These are phyloP conservation scores for Nidula microcarpa DNA, from an alignment of 768 basidiomycete genomes.

Conservation along the genomic window DNA sequence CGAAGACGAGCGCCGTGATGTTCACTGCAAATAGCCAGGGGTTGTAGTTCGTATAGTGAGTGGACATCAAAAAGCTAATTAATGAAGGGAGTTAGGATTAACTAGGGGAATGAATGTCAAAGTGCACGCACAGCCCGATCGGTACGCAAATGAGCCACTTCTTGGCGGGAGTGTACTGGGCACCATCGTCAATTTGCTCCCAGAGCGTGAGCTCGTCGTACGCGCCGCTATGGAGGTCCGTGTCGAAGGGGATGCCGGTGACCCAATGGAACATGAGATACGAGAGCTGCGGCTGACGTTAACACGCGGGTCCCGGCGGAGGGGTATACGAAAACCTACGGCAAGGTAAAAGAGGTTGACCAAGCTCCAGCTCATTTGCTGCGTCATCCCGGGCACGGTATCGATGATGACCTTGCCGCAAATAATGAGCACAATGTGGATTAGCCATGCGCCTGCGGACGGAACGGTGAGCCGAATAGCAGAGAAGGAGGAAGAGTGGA, in stretches of 20 bases:
- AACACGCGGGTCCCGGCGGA: neutral
- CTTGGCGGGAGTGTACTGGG: conserved; percentile 97
- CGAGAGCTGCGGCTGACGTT: conserved; percentile 56
- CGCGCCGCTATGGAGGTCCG: conserved; percentile 82
- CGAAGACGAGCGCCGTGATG: conserved; percentile 71
- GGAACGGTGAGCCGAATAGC: conserved; percentile 1
- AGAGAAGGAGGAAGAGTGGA: conserved; percentile 1
- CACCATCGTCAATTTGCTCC: conserved; percentile 99
- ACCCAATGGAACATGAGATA: conserved; percentile 99
- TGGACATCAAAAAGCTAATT: conserved; percentile 88
- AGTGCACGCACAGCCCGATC: conserved; percentile 69
- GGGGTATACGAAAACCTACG: conserved; percentile 43
- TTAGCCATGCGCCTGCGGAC: conserved; percentile 88
- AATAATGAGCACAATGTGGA: conserved; percentile 91
- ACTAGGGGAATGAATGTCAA: neutral
- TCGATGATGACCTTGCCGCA: conserved; percentile 91
- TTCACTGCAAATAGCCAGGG: conserved; percentile 93
- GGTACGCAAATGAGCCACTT: conserved; percentile 95
- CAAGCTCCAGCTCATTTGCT: conserved; percentile 93
- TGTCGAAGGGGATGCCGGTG: conserved; percentile 94
- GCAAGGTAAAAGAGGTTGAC: conserved; percentile 89
- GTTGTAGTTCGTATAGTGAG: conserved; percentile 97
- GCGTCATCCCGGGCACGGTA: conserved; percentile 90
- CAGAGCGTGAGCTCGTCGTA: conserved; percentile 97
- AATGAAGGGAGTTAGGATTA: neutral